phyloP scores from a whole-genome alignment of 176 grass and related monocot species.

The Paspalum vaginatum region DNA sequence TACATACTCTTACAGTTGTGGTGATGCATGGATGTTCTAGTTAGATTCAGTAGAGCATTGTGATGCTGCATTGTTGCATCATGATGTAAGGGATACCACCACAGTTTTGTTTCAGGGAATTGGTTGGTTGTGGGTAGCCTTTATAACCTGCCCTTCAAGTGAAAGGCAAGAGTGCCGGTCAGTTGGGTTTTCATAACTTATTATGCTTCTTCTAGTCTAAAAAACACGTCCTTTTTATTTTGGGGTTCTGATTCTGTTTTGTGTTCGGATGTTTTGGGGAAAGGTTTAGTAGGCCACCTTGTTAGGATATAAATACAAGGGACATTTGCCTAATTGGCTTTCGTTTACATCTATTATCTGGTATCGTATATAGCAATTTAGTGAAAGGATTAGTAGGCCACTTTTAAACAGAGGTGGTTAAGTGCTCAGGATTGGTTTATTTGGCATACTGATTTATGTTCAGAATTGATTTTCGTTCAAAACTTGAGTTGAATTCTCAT shows the following conservation, averaged over 20 bases:
- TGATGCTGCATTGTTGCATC: neutral
- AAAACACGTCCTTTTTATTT: neutral
- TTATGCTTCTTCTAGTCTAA: neutral
- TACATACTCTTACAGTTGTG: conserved; percentile 36
- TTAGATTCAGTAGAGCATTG: conserved; percentile 32
- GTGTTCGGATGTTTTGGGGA: neutral
- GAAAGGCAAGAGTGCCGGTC: conserved; percentile 33
- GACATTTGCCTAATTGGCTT: neutral
- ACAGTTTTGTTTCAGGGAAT: conserved; percentile 46
- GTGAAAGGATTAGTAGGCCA: no score
- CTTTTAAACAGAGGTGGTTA: no score
- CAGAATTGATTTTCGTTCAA: no score
- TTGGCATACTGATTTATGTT: no score
- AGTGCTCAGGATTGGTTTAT: no score
- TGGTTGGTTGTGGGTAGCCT: conserved; percentile 25
- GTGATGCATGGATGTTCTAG: conserved; percentile 24
- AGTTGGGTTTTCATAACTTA: conserved; percentile 7
- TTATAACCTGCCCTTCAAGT: conserved; percentile 39
- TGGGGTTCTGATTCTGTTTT: neutral
- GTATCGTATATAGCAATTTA: no score
- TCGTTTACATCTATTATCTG: neutral
- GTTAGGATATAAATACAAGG: neutral
- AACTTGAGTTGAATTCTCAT: no score
- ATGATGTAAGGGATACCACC: conserved; percentile 20
- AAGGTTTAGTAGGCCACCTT: neutral